phyloP scores from a whole-genome alignment of 768 basidiomycete genomes.

The Steccherinum ochraceum region DNA sequence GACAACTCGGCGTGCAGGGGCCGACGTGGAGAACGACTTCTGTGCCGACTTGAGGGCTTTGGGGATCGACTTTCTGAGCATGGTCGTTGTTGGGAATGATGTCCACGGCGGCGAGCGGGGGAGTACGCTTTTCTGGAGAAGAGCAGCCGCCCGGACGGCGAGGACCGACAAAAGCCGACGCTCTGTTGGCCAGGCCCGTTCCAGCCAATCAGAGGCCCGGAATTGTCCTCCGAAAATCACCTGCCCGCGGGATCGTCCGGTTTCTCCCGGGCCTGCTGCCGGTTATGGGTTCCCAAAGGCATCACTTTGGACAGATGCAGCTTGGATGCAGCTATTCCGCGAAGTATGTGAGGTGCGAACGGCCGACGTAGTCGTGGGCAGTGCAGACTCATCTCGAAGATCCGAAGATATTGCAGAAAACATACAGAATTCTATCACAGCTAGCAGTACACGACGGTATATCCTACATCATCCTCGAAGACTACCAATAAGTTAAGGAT shows the following conservation, averaged over 20 bases:
- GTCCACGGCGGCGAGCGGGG: conserved; percentile 8
- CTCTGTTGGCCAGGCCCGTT: not conserved
- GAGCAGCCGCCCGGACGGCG: not conserved
- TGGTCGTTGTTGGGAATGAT: conserved; percentile 22
- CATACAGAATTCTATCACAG: no score
- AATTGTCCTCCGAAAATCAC: not conserved
- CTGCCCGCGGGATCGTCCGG: not conserved
- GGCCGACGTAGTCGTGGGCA: no score
- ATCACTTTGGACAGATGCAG: no score
- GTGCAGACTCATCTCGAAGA: no score
- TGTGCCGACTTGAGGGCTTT: conserved; percentile 43
- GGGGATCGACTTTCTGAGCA: conserved; percentile 63
- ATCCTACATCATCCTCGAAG: no score
- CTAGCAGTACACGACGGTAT: no score
- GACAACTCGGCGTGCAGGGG: conserved; percentile 52
- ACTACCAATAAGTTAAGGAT: no score
- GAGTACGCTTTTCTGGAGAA: not conserved
- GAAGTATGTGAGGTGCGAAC: no score
- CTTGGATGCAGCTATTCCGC: no score
- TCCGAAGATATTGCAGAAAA: no score
- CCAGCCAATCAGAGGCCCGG: not conserved
- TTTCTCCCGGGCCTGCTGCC: conserved; percentile 1
- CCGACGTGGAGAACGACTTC: conserved; percentile 63
- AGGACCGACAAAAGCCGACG: not conserved
- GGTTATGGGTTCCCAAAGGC: no score